A percentile compares a stretch with the other conserved stretches of the same genome.
Conservation (phyloP, 805 yeast species). For the Candida ortonii region DNA sequence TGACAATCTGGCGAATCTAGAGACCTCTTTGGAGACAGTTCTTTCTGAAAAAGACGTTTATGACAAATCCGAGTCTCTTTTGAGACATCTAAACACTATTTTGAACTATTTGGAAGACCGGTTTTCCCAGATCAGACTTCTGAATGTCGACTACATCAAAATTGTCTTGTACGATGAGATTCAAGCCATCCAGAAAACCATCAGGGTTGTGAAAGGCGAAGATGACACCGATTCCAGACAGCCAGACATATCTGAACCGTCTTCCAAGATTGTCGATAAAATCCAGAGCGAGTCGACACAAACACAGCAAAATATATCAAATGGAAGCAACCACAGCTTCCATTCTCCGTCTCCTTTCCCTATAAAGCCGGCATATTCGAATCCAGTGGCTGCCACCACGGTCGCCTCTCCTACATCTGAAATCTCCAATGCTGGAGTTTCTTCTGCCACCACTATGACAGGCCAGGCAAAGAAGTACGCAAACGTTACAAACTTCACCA, state of each 20-base stretch:
- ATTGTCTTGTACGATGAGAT: slow-evolving; percentile 26
- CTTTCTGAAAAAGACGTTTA: slow-evolving; percentile 11
- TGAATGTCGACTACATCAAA: slow-evolving; percentile 15
- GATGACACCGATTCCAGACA: slow-evolving; percentile 1
- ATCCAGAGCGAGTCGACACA: no score
- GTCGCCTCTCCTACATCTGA: slow-evolving; percentile 14
- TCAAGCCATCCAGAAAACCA: slow-evolving; percentile 24
- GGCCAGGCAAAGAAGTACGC: slow-evolving; percentile 18
- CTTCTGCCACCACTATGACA: slow-evolving; percentile 8
- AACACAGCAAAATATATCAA: neutral
- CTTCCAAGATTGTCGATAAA: no score
- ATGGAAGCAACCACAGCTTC: slow-evolving; percentile 5
- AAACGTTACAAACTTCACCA: slow-evolving; percentile 17
- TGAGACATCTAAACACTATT: slow-evolving; percentile 9
- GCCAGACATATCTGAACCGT: slow-evolving; percentile 1
- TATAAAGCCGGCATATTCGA: slow-evolving; percentile 20
- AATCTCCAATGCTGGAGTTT: slow-evolving; percentile 4
- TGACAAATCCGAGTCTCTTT: slow-evolving; percentile 17
- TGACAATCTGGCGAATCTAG: slow-evolving; percentile 24
- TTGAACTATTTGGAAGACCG: slow-evolving; percentile 14
- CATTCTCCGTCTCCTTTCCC: slow-evolving; percentile 17
- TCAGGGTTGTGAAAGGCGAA: slow-evolving; percentile 21
- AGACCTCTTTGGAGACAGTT: slow-evolving; percentile 18
- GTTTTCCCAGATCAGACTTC: slow-evolving; percentile 12
- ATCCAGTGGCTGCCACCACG: slow-evolving; percentile 17